phyloP scores from a whole-genome alignment of 176 grass and related monocot genomes.

The Stipa capillata region DNA sequence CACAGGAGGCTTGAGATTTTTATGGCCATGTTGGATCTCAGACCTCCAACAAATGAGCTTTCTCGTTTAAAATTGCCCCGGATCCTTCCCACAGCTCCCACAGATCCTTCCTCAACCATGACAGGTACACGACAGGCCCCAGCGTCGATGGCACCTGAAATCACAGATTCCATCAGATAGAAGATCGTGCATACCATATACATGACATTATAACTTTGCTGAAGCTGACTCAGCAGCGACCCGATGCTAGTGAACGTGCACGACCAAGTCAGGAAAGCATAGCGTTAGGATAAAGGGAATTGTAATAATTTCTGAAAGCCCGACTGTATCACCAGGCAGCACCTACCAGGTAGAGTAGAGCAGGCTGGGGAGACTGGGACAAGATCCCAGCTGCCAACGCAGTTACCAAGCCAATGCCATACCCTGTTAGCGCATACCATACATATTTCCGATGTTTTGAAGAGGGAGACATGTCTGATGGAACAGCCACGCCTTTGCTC shows the following conservation, averaged over 20 bases:
- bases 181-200: neutral
- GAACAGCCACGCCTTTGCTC: conserved; percentile 42
- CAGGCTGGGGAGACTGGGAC: conserved; percentile 77
- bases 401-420: conserved; percentile 61
- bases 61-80: conserved; percentile 45
- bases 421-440: conserved; percentile 69
- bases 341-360: conserved; percentile 80
- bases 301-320: neutral
- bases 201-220: neutral
- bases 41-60: conserved; percentile 71
- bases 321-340: neutral
- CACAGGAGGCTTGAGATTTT: neutral
- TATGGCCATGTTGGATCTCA: conserved; percentile 18
- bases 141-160: conserved; percentile 82
- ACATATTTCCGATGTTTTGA: conserved; percentile 54
- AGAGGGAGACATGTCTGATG: conserved; percentile 23
- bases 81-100: conserved; percentile 89
- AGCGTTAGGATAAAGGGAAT: neutral
- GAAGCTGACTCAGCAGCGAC: neutral
- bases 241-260: neutral
- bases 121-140: conserved; percentile 80
- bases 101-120: conserved; percentile 82
- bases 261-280: neutral
- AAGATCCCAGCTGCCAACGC: conserved; percentile 74
- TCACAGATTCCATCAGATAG: neutral